Conservation (phyloP, 257 asterid species). For the Verbascum thapsus region DNA sequence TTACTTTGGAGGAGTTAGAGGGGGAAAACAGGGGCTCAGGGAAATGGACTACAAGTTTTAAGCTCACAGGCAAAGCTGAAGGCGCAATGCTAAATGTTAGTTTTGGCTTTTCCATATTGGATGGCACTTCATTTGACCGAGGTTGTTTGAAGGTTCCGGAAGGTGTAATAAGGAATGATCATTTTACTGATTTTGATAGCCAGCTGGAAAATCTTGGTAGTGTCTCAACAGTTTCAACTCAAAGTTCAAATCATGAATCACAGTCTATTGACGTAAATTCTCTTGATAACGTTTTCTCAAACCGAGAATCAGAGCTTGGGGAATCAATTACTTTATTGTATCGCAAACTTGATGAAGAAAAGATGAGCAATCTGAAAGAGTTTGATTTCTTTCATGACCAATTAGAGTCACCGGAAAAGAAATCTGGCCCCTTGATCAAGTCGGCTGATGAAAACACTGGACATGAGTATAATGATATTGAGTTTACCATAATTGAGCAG, state of each 20-base stretch:
- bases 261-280: conserved; percentile 39
- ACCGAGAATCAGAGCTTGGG: conserved; percentile 49
- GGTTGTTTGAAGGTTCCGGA: conserved; percentile 56
- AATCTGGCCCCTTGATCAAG: conserved; percentile 26
- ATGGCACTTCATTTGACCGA: conserved; percentile 48
- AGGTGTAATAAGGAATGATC: conserved; percentile 26
- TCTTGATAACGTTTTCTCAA: conserved; percentile 38
- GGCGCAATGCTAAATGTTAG: conserved; percentile 78
- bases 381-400: conserved; percentile 32
- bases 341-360: conserved; percentile 59
- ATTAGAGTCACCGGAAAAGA: conserved; percentile 26
- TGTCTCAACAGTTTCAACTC: conserved; percentile 34
- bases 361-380: conserved; percentile 26
- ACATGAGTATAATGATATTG: conserved; percentile 35
- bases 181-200: conserved; percentile 36
- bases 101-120: conserved; percentile 70
- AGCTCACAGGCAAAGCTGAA: conserved; percentile 78
- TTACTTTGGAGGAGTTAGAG: conserved; percentile 70
- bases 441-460: conserved; percentile 28
- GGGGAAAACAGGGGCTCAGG: conserved; percentile 65
- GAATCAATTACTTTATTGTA: conserved; percentile 49
- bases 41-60: conserved; percentile 86
- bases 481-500: conserved; percentile 36
- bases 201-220: conserved; percentile 30
- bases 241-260: conserved; percentile 35